A percentile compares a stretch with the other conserved stretches of the same genome.
Conservation (phyloP, 1,284 basidiomycete species). For the Calocybe gambosa region DNA sequence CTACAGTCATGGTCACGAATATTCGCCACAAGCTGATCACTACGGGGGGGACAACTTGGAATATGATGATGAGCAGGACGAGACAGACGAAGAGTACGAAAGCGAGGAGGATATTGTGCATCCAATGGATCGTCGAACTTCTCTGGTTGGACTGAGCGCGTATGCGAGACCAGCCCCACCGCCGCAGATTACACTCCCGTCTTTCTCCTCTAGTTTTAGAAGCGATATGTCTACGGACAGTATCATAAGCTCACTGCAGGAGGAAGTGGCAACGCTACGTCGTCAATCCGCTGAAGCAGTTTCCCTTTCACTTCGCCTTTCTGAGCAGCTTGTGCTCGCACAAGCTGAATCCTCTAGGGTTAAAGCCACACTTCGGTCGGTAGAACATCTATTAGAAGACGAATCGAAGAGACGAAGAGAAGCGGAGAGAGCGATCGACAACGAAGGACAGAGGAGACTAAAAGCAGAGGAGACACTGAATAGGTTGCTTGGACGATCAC, state of each 20-base stretch:
- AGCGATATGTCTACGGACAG: conserved; percentile 24
- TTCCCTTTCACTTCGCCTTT: conserved; percentile 51
- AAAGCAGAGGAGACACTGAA: conserved; percentile 45
- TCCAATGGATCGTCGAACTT: conserved; percentile 29
- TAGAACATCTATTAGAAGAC: conserved; percentile 53
- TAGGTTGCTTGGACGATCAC: conserved; percentile 20
- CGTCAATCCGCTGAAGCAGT: conserved; percentile 62
- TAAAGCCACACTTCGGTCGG: conserved; percentile 43
- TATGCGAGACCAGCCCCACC: conserved; percentile 23
- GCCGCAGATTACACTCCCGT: conserved; percentile 25
- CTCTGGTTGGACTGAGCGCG: conserved; percentile 21
- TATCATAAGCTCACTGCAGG: conserved; percentile 52
- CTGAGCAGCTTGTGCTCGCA: conserved; percentile 58
- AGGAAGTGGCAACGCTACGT: conserved; percentile 54
- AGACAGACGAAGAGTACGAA: conserved; percentile 46
- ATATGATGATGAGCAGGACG: conserved; percentile 27
- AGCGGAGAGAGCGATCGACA: conserved; percentile 46
- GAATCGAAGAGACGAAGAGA: conserved; percentile 52
- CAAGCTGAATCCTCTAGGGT: conserved; percentile 52
- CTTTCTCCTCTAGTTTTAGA: conserved; percentile 27
- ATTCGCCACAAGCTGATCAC: conserved; percentile 17
- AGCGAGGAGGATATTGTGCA: conserved; percentile 55
- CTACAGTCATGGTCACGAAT: conserved; percentile 3
- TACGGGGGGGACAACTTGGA: conserved; percentile 20
- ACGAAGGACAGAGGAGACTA: conserved; percentile 44